Conservation (phyloP, 352 stramenopile species). For the Pythium guiyangense region DNA sequence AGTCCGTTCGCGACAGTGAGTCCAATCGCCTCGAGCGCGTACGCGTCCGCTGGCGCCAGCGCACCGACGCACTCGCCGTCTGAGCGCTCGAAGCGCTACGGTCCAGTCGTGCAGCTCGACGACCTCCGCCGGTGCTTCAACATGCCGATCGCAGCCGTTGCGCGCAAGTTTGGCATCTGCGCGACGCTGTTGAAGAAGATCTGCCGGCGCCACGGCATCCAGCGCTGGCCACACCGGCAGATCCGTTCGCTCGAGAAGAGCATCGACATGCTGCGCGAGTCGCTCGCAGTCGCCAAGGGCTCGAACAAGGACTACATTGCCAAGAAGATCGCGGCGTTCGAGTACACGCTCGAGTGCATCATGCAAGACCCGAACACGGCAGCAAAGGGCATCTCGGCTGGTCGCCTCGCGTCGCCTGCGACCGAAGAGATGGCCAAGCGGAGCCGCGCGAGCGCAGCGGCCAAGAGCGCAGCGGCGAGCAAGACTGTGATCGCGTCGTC, state of each 20-base stretch:
- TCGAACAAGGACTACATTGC: slow-evolving; percentile 77
- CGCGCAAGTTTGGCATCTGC: slow-evolving; percentile 81
- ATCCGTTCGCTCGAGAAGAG: slow-evolving; percentile 82
- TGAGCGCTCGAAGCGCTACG: slow-evolving; percentile 53
- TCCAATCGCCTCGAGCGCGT: slow-evolving; percentile 36
- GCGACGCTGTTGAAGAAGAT: slow-evolving; percentile 86
- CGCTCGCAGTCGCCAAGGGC: slow-evolving; percentile 61
- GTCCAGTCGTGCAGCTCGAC: slow-evolving; percentile 64
- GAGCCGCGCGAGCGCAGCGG: slow-evolving; percentile 27
- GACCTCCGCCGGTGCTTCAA: slow-evolving; percentile 79
- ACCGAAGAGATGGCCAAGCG: slow-evolving; percentile 62
- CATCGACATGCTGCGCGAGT: slow-evolving; percentile 78
- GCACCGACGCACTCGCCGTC: slow-evolving; percentile 24
- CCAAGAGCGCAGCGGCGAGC: background rate
- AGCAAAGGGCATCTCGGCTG: slow-evolving; percentile 65
- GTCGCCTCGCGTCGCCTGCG: slow-evolving; percentile 47
- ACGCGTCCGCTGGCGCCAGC: slow-evolving; percentile 9
- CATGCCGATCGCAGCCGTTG: slow-evolving; percentile 78
- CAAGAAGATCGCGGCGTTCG: slow-evolving; percentile 79
- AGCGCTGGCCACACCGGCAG: slow-evolving; percentile 80
- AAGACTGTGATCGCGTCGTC: slow-evolving; percentile 16
- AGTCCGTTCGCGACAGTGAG: slow-evolving; percentile 30
- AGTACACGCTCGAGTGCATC: slow-evolving; percentile 79
- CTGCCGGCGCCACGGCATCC: slow-evolving; percentile 75
- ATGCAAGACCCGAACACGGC: slow-evolving; percentile 78